Percentiles rank a stretch among this genome's conserved stretches.
phyloP scores from a whole-genome alignment of 2,329 filamentous ascomycete genomes.

The Pyrenochaeta sp. region DNA sequence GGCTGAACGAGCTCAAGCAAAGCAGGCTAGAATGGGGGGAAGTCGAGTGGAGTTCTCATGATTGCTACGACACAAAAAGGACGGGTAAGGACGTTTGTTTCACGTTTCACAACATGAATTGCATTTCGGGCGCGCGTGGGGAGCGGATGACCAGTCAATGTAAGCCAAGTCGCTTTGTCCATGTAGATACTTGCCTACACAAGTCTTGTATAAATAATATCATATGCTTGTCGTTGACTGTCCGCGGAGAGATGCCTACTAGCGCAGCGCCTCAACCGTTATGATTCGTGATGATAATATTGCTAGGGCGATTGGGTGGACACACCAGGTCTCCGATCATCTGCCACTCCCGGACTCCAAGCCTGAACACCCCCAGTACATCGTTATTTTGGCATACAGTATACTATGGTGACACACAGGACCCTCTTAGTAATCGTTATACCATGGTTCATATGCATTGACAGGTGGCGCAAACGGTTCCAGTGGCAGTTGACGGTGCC shows the following conservation, averaged over 20 bases:
- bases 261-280: slow-evolving; percentile 14
- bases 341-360: slow-evolving; percentile 6
- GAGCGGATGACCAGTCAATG: slow-evolving; percentile 1
- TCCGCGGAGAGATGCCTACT: slow-evolving; percentile 25
- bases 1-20: slow-evolving; percentile 51
- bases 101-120: background rate
- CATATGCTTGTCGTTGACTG: slow-evolving; percentile 10
- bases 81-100: background rate
- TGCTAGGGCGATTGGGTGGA: slow-evolving; percentile 18
- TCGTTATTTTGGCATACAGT: background rate
- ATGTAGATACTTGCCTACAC: slow-evolving; percentile 7
- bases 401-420: background rate
- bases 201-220: slow-evolving; percentile 10
- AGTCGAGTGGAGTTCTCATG: slow-evolving; percentile 52
- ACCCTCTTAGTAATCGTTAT: background rate
- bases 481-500: slow-evolving; percentile 8
- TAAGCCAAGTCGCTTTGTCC: background rate
- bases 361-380: slow-evolving; percentile 18
- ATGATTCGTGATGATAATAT: slow-evolving; percentile 13
- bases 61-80: slow-evolving; percentile 15
- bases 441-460: slow-evolving; percentile 8
- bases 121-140: slow-evolving; percentile 18
- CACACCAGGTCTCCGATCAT: slow-evolving; percentile 9
- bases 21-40: slow-evolving; percentile 45
- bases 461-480: slow-evolving; percentile 23